phyloP scores from a whole-genome alignment of 129 eudicot genomes.

The Ambrosia artemisiifolia region DNA sequence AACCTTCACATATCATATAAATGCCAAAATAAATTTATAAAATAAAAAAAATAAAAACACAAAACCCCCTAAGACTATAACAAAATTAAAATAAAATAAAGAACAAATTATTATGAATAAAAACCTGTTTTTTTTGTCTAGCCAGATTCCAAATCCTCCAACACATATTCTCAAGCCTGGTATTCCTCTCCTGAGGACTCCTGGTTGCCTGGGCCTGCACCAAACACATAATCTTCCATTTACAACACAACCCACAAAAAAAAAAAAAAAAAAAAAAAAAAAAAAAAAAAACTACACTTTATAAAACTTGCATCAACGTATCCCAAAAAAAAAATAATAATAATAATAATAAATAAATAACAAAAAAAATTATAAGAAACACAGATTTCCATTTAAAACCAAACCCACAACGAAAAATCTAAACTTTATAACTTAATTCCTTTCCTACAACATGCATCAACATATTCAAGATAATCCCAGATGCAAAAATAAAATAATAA shows the following conservation, averaged over 20 bases:
- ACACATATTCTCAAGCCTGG: slow-evolving; percentile 96
- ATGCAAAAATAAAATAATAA: too few relatives aligned
- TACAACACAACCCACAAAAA: background rate
- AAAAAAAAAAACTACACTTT: background rate
- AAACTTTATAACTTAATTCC: too few relatives aligned
- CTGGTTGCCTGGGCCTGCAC: slow-evolving; percentile 91
- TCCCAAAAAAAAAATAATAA: background rate
- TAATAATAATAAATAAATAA: too few relatives aligned
- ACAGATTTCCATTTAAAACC: too few relatives aligned
- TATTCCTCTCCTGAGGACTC: slow-evolving; percentile 99
- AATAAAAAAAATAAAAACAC: too few relatives aligned
- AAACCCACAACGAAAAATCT: too few relatives aligned
- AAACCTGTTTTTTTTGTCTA: slow-evolving; percentile 96
- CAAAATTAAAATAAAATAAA: background rate
- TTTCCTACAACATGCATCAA: too few relatives aligned
- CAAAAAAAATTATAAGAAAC: too few relatives aligned
- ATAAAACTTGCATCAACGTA: slow-evolving; percentile 4
- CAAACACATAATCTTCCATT: background rate
- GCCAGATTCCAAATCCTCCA: slow-evolving; percentile 99
- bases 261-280: background rate
- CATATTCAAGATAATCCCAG: too few relatives aligned
- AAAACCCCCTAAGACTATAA: background rate
- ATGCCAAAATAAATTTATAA: too few relatives aligned
- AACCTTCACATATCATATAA: slow-evolving; percentile 10
- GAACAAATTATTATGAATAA: background rate